Conservation (phyloP, 2,329 filamentous ascomycete genomes). For the Cladobotryum protrusum region DNA sequence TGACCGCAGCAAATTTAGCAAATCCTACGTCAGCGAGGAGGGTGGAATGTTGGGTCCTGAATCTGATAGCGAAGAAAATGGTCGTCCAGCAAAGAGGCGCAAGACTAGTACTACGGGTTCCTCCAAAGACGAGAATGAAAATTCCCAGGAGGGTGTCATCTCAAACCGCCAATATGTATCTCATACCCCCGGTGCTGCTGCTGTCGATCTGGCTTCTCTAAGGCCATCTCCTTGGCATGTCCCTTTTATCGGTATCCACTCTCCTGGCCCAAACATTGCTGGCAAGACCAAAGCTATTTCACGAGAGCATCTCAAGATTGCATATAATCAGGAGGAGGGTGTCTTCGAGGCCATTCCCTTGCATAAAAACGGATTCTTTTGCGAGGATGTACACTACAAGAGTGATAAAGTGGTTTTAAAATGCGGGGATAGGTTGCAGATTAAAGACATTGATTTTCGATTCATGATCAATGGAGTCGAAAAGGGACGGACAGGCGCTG, state of each 20-base stretch:
- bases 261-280: constrained; percentile 55
- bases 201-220: constrained; percentile 53
- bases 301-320: constrained; percentile 65
- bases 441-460: constrained; percentile 62
- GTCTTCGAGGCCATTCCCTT: constrained; percentile 59
- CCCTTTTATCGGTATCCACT: constrained; percentile 67
- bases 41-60: constrained; percentile 62
- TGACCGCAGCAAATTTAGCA: constrained; percentile 51
- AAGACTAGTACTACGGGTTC: constrained; percentile 40
- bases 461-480: constrained; percentile 64
- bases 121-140: constrained; percentile 36
- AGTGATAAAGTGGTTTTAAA: constrained; percentile 51
- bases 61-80: constrained; percentile 48
- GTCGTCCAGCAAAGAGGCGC: constrained; percentile 41
- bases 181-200: constrained; percentile 52
- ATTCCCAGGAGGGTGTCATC: constrained; percentile 41
- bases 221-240: constrained; percentile 56
- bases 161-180: constrained; percentile 55
- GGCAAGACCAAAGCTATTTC: constrained; percentile 67
- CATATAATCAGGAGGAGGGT: constrained; percentile 57
- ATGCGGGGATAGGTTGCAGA: constrained; percentile 62
- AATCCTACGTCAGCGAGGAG: constrained; percentile 62
- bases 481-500: constrained; percentile 51
- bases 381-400: constrained; percentile 54
- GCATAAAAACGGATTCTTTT: constrained; percentile 63